Evolutionary conservation across 164 flowering plant genomes (phyloP).

Genomic region (Piper betle): DNA sequence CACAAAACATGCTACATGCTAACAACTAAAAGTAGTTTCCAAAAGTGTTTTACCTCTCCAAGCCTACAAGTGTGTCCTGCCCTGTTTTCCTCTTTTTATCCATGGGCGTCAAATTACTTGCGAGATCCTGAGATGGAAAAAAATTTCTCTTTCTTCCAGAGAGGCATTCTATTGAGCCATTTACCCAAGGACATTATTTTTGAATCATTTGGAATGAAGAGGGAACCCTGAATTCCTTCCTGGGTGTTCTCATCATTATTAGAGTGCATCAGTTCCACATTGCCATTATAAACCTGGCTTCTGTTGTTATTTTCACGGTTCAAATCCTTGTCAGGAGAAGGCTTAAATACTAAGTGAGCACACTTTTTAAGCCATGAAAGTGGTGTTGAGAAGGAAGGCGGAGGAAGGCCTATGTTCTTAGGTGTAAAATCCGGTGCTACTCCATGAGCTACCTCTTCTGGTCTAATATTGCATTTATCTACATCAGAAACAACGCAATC

Average conservation of each 20-base stretch:
- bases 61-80: slow-evolving; percentile 6
- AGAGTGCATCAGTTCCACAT: neutral
- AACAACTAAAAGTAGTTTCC: neutral
- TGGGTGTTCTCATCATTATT: neutral
- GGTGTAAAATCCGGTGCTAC: slow-evolving; percentile 9
- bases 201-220: neutral
- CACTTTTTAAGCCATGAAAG: slow-evolving; percentile 67
- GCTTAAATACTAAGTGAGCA: slow-evolving; percentile 42
- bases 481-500: slow-evolving; percentile 8
- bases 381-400: slow-evolving; percentile 34
- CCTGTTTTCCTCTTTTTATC: slow-evolving; percentile 43
- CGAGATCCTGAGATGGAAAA: slow-evolving; percentile 10
- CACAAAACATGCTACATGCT: neutral
- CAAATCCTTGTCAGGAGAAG: slow-evolving; percentile 25
- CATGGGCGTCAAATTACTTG: slow-evolving; percentile 17
- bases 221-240: slow-evolving; percentile 15
- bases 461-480: slow-evolving; percentile 7
- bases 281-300: neutral
- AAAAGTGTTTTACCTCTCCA: neutral
- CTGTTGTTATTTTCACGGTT: slow-evolving; percentile 4
- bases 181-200: slow-evolving; percentile 1
- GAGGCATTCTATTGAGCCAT: slow-evolving; percentile 3
- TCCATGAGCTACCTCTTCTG: slow-evolving; percentile 7
- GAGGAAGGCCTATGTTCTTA: slow-evolving; percentile 14
- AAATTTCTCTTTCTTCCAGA: slow-evolving; percentile 35